Conservation (phyloP, 257 asterid genomes). For the Anisodus acutangulus region DNA sequence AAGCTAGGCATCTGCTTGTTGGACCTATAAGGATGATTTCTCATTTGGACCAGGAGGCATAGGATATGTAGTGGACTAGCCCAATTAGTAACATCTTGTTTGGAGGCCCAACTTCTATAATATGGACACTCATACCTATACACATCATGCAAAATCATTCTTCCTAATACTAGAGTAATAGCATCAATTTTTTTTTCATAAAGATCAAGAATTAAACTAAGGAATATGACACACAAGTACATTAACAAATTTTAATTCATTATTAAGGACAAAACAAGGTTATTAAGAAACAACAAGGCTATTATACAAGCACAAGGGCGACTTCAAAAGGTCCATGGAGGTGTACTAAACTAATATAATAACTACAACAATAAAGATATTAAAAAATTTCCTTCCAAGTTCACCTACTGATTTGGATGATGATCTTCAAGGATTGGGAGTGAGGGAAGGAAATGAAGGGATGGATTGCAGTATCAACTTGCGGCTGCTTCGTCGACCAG, state of each 20-base stretch:
- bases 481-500: slow-evolving; percentile 60
- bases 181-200: not conserved
- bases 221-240: slow-evolving; percentile 1
- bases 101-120: not conserved
- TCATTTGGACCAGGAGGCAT: not conserved
- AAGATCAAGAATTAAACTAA: not conserved
- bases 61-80: not conserved
- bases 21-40: not conserved
- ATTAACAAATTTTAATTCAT: slow-evolving; percentile 23
- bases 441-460: slow-evolving; percentile 72
- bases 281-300: slow-evolving; percentile 20
- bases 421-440: slow-evolving; percentile 44
- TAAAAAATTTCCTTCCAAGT: slow-evolving; percentile 25
- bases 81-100: slow-evolving; percentile 9
- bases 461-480: slow-evolving; percentile 75
- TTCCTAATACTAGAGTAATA: no score
- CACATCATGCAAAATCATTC: not conserved
- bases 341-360: slow-evolving; percentile 24
- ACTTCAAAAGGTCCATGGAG: slow-evolving; percentile 7
- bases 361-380: slow-evolving; percentile 26
- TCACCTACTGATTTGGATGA: slow-evolving; percentile 28
- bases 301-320: slow-evolving; percentile 36
- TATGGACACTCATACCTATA: no score
- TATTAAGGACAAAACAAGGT: slow-evolving; percentile 27
- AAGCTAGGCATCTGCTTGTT: not conserved